Evolutionary conservation across 352 stramenopile genomes (phyloP).

Genomic region (Phytopythium chamaehyphon): DNA sequence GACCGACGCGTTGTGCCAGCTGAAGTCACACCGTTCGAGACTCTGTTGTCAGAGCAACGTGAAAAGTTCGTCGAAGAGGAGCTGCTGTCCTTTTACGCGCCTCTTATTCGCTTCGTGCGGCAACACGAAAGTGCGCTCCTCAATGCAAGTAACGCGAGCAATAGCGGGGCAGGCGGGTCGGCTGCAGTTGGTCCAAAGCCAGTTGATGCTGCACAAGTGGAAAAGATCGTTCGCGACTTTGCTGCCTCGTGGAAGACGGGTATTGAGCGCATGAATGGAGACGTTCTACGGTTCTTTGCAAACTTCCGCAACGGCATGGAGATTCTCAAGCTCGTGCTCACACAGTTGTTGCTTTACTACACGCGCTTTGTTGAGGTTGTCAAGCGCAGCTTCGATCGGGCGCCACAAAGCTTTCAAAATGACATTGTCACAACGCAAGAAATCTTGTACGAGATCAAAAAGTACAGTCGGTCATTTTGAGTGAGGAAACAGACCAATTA

Average conservation of each 20-base stretch:
- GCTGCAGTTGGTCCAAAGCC: conserved; percentile 19
- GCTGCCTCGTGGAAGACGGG: conserved; percentile 92
- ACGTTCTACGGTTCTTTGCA: conserved; percentile 97
- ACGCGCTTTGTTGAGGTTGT: conserved; percentile 97
- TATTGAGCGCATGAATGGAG: conserved; percentile 97
- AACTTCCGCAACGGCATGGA: conserved; percentile 99
- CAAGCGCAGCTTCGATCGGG: conserved; percentile 86
- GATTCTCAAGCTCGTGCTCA: conserved; percentile 98
- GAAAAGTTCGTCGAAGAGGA: conserved; percentile 98
- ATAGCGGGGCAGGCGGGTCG: conserved; percentile 8
- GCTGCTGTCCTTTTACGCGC: conserved; percentile 89
- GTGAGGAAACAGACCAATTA: no score
- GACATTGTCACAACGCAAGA: conserved; percentile 95
- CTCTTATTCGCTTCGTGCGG: conserved; percentile 97
- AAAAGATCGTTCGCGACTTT: conserved; percentile 96
- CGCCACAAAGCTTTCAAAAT: conserved; percentile 83
- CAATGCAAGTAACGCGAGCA: conserved; percentile 19
- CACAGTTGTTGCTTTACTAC: conserved; percentile 98
- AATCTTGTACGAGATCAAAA: conserved; percentile 98
- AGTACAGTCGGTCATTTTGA: conserved; percentile 93
- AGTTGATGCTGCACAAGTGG: conserved; percentile 88
- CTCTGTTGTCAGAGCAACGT: conserved; percentile 90
- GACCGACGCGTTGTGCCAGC: conserved; percentile 92
- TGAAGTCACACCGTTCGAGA: conserved; percentile 93
- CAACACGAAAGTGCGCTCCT: conserved; percentile 89